A percentile compares a stretch with the other conserved stretches of the same genome.
Evolutionary conservation across 2,329 filamentous ascomycete genomes (phyloP).

Genomic region (Diaporthe eres): DNA sequence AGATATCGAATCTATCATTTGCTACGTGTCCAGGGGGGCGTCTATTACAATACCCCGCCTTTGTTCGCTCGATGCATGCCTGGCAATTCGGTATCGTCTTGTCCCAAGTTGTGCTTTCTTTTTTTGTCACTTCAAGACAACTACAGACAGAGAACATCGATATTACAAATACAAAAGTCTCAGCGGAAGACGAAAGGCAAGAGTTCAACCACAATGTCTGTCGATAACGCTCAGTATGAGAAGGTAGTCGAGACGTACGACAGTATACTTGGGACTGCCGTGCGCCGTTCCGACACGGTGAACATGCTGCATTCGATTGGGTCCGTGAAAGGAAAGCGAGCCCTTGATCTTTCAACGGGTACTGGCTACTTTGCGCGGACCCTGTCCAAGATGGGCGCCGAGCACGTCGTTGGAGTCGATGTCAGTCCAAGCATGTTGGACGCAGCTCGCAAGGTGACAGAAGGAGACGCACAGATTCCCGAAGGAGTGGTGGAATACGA

Average conservation of each 20-base stretch:
- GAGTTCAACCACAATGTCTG: neutral
- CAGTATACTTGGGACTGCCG: neutral
- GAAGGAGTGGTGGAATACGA: neutral
- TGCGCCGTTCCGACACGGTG: constrained; percentile 6
- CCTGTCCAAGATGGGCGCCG: neutral
- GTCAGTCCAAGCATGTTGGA: constrained; percentile 14
- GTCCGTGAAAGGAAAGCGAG: neutral
- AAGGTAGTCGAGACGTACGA: constrained; percentile 14
- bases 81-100: neutral
- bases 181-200: neutral
- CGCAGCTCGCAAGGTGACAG: neutral
- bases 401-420: constrained; percentile 2
- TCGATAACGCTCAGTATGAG: constrained; percentile 24
- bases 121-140: too few species aligned
- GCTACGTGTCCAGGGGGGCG: neutral
- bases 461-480: neutral
- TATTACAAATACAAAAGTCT: neutral
- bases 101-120: too few species aligned
- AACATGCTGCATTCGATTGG: neutral
- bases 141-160: neutral
- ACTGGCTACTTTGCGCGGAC: constrained; percentile 11
- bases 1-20: neutral
- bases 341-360: constrained; percentile 4
- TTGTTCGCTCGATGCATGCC: neutral
- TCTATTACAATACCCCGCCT: neutral